Evolutionary conservation across 441 rosid genomes (phyloP), one percentile per base, ranked within the genome.

Genomic region (Mallotus japonicus): DNA sequence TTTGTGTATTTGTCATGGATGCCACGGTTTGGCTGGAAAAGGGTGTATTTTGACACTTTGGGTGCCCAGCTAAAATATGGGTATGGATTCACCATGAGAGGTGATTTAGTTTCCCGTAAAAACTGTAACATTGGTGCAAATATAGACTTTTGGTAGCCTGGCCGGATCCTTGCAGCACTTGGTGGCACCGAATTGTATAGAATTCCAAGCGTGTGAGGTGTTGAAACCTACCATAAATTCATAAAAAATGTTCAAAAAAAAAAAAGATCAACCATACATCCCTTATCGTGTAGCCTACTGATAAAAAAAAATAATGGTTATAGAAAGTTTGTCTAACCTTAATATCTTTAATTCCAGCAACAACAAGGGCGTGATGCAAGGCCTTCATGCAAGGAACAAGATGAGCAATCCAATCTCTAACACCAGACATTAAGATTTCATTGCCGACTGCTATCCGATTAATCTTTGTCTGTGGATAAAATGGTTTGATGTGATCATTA

Each of bases 51-150:
- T 0, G 81, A 75, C 16, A 84, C 82, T 44, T 80, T 70, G 1
- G 89, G 88, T 6, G 73, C 8, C 80, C 75, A 85, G 8, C 94
- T 90, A 57, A 92, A 92, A 69, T 81, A 92, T 6, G 96, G 94
- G 79, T 90, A 92, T 1, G 95, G 92, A 77, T 92, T 92, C 1
- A 92, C 90, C 93, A 88, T 87, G 56, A 92, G 84, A 0, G 97
- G 82, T 15, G 97, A 89, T 13, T 86, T 87, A 0, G 96, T 90
- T 60, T 79, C 79, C 0, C 83, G 81, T 72, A 85, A 89, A 78
- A 83, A 92, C 17, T 83, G 83, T 12, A 92, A 87, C 70, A 92
- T 84, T 51, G 87, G 95, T 9, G 85, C 84, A 72, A 87, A 86
- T 15, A 92, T 78, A 22, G 63, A 71, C 66, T 70, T 76, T 62